Base-by-base conservation (phyloP, 208 protist species). In the Crithidia bombi region DNA sequence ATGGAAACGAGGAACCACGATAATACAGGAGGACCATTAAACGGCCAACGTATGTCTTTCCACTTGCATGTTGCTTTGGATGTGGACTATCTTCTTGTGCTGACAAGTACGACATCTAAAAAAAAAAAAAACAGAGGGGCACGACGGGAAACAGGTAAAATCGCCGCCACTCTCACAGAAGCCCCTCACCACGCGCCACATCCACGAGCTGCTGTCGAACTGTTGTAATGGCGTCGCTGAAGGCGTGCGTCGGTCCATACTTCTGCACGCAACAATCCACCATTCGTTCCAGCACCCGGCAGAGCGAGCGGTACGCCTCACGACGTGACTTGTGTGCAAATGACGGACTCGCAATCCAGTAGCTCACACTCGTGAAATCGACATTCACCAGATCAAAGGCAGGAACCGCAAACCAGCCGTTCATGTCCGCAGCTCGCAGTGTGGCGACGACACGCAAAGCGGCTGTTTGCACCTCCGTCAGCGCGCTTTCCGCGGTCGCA, bases 351-450 rank as follows among this genome's bases (percentile, higher is more conserved):
- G 47, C 36, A 21, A 96, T 55, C 85, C 87, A 96, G 41, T 73
- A 66, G 6, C 78, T 63, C 15, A 96, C 36, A 49, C 82, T 93
- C 21, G 65, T 80, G 28, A 96, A 86, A 64, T 96, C 91, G 23
- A 89, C 50, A 59, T 91, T 93, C 15, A 83, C 85, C 19, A 90
- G 65, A 57, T 93, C 86, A 65, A 93, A 94, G 1, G 87, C 82
- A 0, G 91, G 91, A 10, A 92, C 74, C 19, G 85, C 75, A 71
- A 94, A 96, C 87, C 88, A 96, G 28, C 78, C 59, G 7, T 94
- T 64, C 11, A 51, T 64, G 56, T 96, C 91, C 23, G 85, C 64
- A 17, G 59, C 47, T 38, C 75, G 75, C 33, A 96, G 68, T 32
- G 72, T 68, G 1, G 70, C 54, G 14, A 96, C 50, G 2, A 94